These are phyloP conservation scores for Puccinia hordei DNA, from an alignment of 1,284 basidiomycete genomes.

Conservation along the genomic window DNA sequence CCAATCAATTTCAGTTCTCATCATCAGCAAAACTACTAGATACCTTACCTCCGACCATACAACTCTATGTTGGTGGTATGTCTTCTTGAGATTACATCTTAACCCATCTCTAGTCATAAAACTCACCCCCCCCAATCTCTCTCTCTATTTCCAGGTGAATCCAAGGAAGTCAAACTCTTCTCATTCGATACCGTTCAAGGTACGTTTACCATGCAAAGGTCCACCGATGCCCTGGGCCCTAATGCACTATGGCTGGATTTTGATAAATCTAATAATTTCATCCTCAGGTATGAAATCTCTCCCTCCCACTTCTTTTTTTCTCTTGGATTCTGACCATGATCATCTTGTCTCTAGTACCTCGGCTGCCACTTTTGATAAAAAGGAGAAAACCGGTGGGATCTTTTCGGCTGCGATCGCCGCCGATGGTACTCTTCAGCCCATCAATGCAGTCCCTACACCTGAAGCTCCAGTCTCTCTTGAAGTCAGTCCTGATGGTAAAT, in stretches of 20 bases:
- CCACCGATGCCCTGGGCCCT: slow-evolving; percentile 1
- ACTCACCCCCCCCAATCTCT: neutral
- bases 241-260: slow-evolving; percentile 32
- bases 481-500: slow-evolving; percentile 15
- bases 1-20: neutral
- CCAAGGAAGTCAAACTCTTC: slow-evolving; percentile 20
- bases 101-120: too few relatives aligned
- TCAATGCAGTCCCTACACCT: neutral
- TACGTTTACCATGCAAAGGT: neutral
- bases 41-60: neutral
- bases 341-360: slow-evolving; percentile 21
- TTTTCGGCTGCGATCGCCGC: slow-evolving; percentile 13
- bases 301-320: too few relatives aligned
- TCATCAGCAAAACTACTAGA: neutral
- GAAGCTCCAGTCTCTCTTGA: slow-evolving; percentile 29
- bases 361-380: slow-evolving; percentile 9
- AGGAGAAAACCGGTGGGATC: slow-evolving; percentile 27
- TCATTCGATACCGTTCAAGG: neutral
- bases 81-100: neutral
- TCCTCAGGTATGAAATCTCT: slow-evolving; percentile 17
- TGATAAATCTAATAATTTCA: slow-evolving; percentile 20
- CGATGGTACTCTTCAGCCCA: slow-evolving; percentile 13
- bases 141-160: neutral
- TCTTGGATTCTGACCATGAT: too few relatives aligned
- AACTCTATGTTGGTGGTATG: slow-evolving; percentile 11